Conservation (phyloP, 1,139 yeast species). For the Kodamaea ohmeri region DNA sequence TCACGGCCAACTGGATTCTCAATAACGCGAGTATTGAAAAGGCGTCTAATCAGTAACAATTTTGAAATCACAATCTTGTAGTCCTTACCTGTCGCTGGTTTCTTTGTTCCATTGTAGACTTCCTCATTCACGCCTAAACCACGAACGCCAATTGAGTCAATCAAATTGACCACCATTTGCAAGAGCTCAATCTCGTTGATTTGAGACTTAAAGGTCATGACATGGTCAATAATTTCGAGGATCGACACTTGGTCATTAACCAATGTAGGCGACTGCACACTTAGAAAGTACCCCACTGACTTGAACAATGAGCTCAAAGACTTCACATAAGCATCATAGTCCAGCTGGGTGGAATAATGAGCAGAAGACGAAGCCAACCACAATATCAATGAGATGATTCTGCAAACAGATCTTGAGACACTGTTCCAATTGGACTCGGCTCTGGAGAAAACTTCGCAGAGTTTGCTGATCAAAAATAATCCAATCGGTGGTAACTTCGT, state of each 20-base stretch:
- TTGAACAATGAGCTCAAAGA: constrained; percentile 34
- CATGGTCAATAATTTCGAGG: constrained; percentile 56
- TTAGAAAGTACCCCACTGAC: constrained; percentile 47
- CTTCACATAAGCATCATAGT: constrained; percentile 31
- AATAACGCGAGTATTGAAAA: constrained; percentile 50
- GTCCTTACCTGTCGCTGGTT: constrained; percentile 37
- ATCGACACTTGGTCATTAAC: constrained; percentile 60
- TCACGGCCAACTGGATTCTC: constrained; percentile 37
- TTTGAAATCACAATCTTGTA: constrained; percentile 57
- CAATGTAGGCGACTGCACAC: constrained; percentile 44
- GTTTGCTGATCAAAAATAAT: constrained; percentile 43
- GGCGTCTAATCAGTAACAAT: constrained; percentile 56
- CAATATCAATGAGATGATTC: constrained; percentile 53
- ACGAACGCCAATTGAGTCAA: constrained; percentile 52
- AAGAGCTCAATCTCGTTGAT: constrained; percentile 41
- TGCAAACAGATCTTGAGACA: constrained; percentile 60
- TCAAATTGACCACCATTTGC: constrained; percentile 39
- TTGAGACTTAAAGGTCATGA: constrained; percentile 41
- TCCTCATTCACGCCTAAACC: constrained; percentile 51
- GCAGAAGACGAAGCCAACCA: constrained; percentile 37
- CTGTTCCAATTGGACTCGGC: constrained; percentile 60
- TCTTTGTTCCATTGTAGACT: constrained; percentile 22
- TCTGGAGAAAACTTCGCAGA: constrained; percentile 46
- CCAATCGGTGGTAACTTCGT: constrained; percentile 51
- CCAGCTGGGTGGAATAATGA: constrained; percentile 16